Evolutionary conservation across 1,284 basidiomycete species (phyloP).

Genomic region (Marasmius tenuissimus): DNA sequence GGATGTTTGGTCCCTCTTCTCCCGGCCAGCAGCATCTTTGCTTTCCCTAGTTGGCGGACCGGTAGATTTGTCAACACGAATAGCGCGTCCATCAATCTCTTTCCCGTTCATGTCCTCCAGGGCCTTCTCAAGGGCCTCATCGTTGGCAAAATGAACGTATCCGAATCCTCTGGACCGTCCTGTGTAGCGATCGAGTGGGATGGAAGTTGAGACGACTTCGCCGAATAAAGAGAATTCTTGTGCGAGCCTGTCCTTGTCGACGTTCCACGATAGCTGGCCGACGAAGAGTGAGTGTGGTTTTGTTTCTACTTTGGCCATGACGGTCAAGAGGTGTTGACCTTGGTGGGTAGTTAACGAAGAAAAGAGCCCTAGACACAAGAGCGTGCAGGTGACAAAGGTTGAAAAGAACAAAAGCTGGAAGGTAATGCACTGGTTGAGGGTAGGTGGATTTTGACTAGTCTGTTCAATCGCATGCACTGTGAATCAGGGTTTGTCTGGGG

Average conservation of each 20-base stretch:
- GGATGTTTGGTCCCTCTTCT: slow-evolving; percentile 80
- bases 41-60: slow-evolving; percentile 49
- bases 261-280: slow-evolving; percentile 93
- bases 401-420: no score
- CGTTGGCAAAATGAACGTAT: slow-evolving; percentile 88
- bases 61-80: slow-evolving; percentile 84
- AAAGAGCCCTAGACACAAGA: no score
- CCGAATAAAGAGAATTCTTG: slow-evolving; percentile 91
- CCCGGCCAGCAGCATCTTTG: slow-evolving; percentile 31
- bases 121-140: slow-evolving; percentile 77
- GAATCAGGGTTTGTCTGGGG: no score
- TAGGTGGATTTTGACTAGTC: no score
- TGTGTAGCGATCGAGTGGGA: slow-evolving; percentile 89
- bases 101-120: slow-evolving; percentile 67
- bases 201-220: slow-evolving; percentile 83
- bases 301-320: no score
- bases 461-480: no score
- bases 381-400: no score
- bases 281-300: slow-evolving; percentile 77
- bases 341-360: no score
- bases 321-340: no score
- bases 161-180: slow-evolving; percentile 92
- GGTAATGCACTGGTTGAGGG: no score
- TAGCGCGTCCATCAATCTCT: slow-evolving; percentile 90
- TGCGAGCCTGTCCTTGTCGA: slow-evolving; percentile 95